phyloP scores from a whole-genome alignment of 2,329 filamentous ascomycete species.

The Chaetomium sp. region DNA sequence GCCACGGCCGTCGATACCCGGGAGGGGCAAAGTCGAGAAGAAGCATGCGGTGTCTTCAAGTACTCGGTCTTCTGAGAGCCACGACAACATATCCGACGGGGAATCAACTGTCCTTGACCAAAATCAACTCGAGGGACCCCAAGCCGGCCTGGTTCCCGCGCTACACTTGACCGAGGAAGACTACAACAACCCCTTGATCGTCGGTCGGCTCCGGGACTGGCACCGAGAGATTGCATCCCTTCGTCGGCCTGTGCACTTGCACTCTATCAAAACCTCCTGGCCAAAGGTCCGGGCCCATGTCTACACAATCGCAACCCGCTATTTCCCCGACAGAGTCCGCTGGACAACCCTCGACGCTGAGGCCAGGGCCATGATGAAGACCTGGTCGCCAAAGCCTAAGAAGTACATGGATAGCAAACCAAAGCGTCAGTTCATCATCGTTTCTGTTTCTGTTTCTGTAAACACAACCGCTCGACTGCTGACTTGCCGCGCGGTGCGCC shows the following conservation, averaged over 20 bases:
- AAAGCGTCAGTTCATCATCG: background rate
- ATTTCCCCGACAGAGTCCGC: background rate
- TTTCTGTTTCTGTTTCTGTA: background rate
- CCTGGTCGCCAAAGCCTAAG: background rate
- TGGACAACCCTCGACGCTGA: background rate
- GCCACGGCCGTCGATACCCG: too few species aligned
- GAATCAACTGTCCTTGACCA: background rate
- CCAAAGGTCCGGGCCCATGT: background rate
- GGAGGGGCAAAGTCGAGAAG: too few species aligned
- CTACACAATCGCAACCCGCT: background rate
- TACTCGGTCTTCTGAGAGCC: background rate
- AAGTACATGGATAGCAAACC: background rate
- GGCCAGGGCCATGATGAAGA: background rate
- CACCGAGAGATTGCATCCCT: background rate
- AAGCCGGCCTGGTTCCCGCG: too few species aligned
- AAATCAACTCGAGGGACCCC: too few species aligned
- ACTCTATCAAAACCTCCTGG: background rate
- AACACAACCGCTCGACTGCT: background rate
- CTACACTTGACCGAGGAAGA: too few species aligned
- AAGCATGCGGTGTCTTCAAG: too few species aligned
- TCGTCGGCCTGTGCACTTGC: background rate
- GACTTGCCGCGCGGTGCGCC: background rate
- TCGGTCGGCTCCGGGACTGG: too few species aligned
- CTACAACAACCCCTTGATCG: too few species aligned
- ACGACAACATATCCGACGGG: background rate